These are phyloP conservation scores for Phytopythium sindhum DNA, from an alignment of 352 stramenopile genomes.

Conservation along the genomic window DNA sequence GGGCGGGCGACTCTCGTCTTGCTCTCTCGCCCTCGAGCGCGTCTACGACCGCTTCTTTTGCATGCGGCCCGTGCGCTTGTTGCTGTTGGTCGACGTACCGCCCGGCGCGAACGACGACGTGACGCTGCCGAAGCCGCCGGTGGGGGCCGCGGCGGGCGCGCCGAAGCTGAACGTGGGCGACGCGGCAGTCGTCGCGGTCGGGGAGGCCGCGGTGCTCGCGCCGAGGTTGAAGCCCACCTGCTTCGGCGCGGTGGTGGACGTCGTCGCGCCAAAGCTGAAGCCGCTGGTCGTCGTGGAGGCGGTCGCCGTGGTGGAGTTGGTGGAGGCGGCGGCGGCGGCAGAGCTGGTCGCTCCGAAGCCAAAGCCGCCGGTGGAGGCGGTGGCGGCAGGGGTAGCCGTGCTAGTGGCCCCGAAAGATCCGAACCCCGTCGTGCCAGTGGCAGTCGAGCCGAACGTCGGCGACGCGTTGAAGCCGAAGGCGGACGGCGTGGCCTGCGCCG, in stretches of 20 bases:
- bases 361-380: conserved; percentile 29
- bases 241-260: conserved; percentile 33
- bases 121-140: conserved; percentile 40
- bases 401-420: background rate
- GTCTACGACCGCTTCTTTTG: conserved; percentile 50
- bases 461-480: conserved; percentile 46
- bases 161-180: conserved; percentile 30
- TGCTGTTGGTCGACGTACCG: conserved; percentile 15
- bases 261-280: conserved; percentile 21
- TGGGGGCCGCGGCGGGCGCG: conserved; percentile 23
- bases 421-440: conserved; percentile 4
- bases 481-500: conserved; percentile 8
- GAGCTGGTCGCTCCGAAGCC: conserved; percentile 21
- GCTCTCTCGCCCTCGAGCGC: background rate
- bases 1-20: too few species aligned
- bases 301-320: conserved; percentile 10
- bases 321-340: conserved; percentile 8
- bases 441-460: conserved; percentile 15
- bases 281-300: conserved; percentile 3
- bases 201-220: conserved; percentile 23
- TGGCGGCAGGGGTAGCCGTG: conserved; percentile 10
- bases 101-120: conserved; percentile 45
- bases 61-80: conserved; percentile 30
- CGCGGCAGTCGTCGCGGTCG: conserved; percentile 9
- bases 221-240: conserved; percentile 59